A percentile compares a stretch with the other conserved stretches of the same genome.
phyloP scores from a whole-genome alignment of 2,329 filamentous ascomycete genomes.

The Thielaviopsis euricoi region DNA sequence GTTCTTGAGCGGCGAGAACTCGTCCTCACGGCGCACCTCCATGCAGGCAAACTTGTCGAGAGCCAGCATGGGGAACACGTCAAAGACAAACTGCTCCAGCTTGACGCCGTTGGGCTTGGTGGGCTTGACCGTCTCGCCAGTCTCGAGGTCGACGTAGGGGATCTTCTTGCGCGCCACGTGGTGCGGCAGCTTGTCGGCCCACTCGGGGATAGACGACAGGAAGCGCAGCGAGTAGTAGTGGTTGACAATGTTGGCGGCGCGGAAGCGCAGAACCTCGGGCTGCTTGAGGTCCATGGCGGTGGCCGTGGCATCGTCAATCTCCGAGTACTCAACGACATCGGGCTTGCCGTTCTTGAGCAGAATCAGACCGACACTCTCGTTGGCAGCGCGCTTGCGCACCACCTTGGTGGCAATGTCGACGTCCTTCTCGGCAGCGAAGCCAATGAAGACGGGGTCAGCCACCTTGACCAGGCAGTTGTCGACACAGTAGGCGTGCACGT shows the following conservation, averaged over 20 bases:
- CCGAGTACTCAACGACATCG: constrained; percentile 96
- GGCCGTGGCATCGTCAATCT: constrained; percentile 80
- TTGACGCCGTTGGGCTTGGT: constrained; percentile 96
- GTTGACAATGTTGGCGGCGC: constrained; percentile 98
- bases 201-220: constrained; percentile 76
- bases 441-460: constrained; percentile 90
- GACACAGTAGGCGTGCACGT: constrained; percentile 95
- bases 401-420: constrained; percentile 98
- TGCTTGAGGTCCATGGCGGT: constrained; percentile 77
- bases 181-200: constrained; percentile 75
- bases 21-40: constrained; percentile 91
- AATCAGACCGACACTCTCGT: constrained; percentile 89
- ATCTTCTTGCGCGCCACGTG: constrained; percentile 99
- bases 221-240: constrained; percentile 97
- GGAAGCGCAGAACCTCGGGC: constrained; percentile 73
- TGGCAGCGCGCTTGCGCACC: constrained; percentile 94
- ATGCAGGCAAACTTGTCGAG: constrained; percentile 86
- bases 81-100: constrained; percentile 72
- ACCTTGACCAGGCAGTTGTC: constrained; percentile 99
- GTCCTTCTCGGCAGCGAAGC: constrained; percentile 72
- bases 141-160: constrained; percentile 59
- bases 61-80: constrained; percentile 75
- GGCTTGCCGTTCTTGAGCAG: constrained; percentile 89
- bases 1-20: constrained; percentile 97
- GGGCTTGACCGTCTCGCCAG: constrained; percentile 70